Percentiles rank a stretch among this genome's conserved stretches.
Evolutionary conservation across 441 rosid species (phyloP).

Genomic region (Adansonia rubrostipa): DNA sequence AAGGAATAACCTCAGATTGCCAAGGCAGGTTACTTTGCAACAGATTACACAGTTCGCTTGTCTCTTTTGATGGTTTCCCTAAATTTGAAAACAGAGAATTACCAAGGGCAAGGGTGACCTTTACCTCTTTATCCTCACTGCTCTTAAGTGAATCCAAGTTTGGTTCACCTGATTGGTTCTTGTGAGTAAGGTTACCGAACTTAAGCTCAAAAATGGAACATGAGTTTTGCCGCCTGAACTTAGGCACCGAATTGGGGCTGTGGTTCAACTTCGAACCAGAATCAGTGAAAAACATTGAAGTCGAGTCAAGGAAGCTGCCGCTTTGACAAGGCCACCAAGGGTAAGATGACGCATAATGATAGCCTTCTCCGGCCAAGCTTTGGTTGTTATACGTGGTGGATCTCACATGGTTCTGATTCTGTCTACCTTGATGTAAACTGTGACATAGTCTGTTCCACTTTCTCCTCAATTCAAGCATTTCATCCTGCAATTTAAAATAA

Average conservation of each 20-base stretch:
- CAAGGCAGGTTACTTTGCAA: constrained; percentile 72
- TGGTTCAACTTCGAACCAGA: constrained; percentile 44
- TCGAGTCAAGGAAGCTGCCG: constrained; percentile 48
- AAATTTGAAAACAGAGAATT: constrained; percentile 46
- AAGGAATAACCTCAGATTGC: constrained; percentile 65
- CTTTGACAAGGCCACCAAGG: constrained; percentile 59
- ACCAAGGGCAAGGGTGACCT: constrained; percentile 78
- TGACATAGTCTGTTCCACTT: constrained; percentile 79
- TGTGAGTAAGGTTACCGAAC: constrained; percentile 42
- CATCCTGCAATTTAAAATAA: constrained; percentile 52
- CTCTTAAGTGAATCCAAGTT: constrained; percentile 68
- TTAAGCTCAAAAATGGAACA: constrained; percentile 68
- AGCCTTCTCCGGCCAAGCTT: constrained; percentile 38
- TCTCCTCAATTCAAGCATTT: constrained; percentile 52
- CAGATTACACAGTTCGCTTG: constrained; percentile 37
- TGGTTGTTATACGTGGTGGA: constrained; percentile 28
- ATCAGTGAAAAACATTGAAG: constrained; percentile 50
- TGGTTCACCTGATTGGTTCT: constrained; percentile 44
- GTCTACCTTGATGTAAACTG: constrained; percentile 55
- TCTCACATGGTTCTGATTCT: constrained; percentile 27
- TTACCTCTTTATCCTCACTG: constrained; percentile 58
- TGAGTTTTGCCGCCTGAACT: constrained; percentile 72
- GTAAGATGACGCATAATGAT: constrained; percentile 43
- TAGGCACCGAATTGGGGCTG: constrained; percentile 52
- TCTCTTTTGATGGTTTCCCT: constrained; percentile 41